These are phyloP conservation scores for Udeniomyces megalosporus DNA, from an alignment of 768 basidiomycete genomes.

Conservation along the genomic window DNA sequence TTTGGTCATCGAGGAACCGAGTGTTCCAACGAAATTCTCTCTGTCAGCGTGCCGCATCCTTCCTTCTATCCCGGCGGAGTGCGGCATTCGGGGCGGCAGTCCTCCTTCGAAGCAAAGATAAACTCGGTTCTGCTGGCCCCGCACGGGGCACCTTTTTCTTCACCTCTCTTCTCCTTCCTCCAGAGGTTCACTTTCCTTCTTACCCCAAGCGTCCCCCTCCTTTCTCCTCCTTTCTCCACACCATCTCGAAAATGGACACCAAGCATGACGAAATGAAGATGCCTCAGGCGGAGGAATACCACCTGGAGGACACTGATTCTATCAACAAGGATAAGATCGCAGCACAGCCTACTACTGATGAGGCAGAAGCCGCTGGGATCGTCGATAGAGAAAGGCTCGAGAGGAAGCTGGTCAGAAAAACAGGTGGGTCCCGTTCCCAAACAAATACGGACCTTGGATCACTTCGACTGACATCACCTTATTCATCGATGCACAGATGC, in stretches of 20 bases:
- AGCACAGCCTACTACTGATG: no score
- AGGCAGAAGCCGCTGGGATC: neutral
- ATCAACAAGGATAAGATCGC: no score
- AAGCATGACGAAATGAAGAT: neutral
- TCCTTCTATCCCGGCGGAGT: neutral
- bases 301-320: neutral
- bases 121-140: neutral
- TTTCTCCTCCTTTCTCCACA: neutral
- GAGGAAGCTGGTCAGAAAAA: neutral
- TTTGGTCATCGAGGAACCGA: no score
- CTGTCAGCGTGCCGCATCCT: neutral
- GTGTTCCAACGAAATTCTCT: no score
- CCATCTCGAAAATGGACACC: neutral
- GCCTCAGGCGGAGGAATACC: neutral
- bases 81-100: no score
- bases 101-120: no score
- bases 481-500: neutral
- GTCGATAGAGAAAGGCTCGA: neutral
- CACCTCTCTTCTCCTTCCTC: neutral
- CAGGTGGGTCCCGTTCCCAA: no score
- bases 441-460: no score
- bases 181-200: neutral
- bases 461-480: neutral
- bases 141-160: neutral
- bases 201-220: neutral